A percentile compares a stretch with the other conserved stretches of the same genome.
Evolutionary conservation across 108 stramenopile species (phyloP).

Genomic region (Fistulifera solaris): DNA sequence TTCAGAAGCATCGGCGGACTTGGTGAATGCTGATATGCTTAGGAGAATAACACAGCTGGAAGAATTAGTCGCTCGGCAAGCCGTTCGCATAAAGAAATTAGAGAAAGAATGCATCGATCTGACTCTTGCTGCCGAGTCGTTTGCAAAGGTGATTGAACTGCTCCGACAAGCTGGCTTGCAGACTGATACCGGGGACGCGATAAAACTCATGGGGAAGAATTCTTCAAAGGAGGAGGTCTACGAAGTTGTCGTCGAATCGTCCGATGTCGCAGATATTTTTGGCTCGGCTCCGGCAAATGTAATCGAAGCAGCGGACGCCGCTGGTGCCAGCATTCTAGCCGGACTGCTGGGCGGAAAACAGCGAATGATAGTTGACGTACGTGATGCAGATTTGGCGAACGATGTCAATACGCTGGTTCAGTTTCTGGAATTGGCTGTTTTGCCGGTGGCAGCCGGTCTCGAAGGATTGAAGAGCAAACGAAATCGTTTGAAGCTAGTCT

Average conservation of each 20-base stretch:
- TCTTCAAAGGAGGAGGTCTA: neutral
- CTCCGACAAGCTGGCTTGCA: constrained; percentile 59
- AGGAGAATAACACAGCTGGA: constrained; percentile 63
- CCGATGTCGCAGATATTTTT: constrained; percentile 79
- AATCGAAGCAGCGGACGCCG: constrained; percentile 79
- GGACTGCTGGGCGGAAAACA: constrained; percentile 77
- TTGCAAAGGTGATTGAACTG: constrained; percentile 49
- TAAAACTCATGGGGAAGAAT: neutral
- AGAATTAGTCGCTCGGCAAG: constrained; percentile 56
- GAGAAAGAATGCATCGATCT: constrained; percentile 48
- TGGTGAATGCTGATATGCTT: neutral
- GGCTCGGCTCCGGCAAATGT: constrained; percentile 78
- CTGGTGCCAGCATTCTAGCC: constrained; percentile 73
- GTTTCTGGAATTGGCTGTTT: constrained; percentile 75
- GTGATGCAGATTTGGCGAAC: constrained; percentile 74
- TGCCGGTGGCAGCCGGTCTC: constrained; percentile 81
- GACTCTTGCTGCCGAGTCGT: constrained; percentile 34
- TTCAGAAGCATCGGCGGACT: neutral
- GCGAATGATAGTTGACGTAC: constrained; percentile 87
- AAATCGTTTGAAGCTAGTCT: constrained; percentile 85
- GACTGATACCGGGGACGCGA: constrained; percentile 19
- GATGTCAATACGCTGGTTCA: constrained; percentile 75
- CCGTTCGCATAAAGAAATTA: constrained; percentile 58
- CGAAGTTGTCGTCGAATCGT: constrained; percentile 14
- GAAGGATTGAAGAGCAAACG: constrained; percentile 54